phyloP scores from a whole-genome alignment of 192 early-diverging fungal genomes.

The Entomortierella parvispora region DNA sequence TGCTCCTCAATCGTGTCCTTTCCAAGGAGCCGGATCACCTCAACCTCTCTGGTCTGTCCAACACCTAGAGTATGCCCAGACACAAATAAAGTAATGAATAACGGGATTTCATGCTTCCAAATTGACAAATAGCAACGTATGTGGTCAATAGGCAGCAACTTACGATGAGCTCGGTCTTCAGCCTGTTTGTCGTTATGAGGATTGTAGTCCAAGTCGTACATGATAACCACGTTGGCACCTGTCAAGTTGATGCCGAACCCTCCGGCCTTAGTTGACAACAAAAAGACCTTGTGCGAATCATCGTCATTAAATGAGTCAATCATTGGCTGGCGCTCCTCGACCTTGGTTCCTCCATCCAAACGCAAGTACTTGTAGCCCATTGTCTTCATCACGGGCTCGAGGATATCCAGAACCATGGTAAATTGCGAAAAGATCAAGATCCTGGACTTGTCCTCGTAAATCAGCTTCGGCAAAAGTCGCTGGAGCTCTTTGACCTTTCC shows the following conservation, averaged over 20 bases:
- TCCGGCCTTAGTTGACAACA: slow-evolving; percentile 82
- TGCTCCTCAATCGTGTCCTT: slow-evolving; percentile 77
- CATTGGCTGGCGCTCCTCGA: slow-evolving; percentile 73
- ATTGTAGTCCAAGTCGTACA: slow-evolving; percentile 86
- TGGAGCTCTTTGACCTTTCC: slow-evolving; percentile 78
- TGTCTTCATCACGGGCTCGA: slow-evolving; percentile 72
- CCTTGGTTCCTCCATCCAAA: slow-evolving; percentile 76
- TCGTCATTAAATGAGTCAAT: slow-evolving; percentile 84
- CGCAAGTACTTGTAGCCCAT: slow-evolving; percentile 61
- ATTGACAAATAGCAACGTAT: not conserved
- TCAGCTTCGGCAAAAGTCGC: slow-evolving; percentile 62
- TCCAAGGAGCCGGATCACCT: slow-evolving; percentile 75
- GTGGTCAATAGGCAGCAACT: too few species aligned
- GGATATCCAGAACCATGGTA: slow-evolving; percentile 80
- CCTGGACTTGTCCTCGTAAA: slow-evolving; percentile 55
- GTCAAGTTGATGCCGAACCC: slow-evolving; percentile 88
- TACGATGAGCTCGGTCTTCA: slow-evolving; percentile 87
- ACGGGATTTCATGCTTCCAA: not conserved
- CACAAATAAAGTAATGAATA: not conserved
- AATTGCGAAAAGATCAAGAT: slow-evolving; percentile 89
- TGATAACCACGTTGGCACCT: slow-evolving; percentile 79
- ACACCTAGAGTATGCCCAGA: slow-evolving; percentile 57
- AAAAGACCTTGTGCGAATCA: slow-evolving; percentile 66
- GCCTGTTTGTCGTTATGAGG: slow-evolving; percentile 89
- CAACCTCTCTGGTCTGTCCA: slow-evolving; percentile 86